These are phyloP conservation scores for Quercus tomentella DNA, from an alignment of 331 rosid genomes.

Conservation along the genomic window DNA sequence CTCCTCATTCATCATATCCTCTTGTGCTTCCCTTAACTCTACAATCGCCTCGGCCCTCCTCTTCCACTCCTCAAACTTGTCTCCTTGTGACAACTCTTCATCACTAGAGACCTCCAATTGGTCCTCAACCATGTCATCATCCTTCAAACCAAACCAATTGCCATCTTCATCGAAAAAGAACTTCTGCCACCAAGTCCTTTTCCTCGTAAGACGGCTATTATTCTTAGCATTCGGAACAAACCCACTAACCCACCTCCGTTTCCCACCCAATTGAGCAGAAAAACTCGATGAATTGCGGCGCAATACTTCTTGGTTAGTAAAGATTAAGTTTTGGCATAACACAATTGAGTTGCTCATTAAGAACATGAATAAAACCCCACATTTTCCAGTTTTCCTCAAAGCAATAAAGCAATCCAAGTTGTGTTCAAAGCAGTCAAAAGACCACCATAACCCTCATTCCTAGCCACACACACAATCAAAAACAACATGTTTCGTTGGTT, in stretches of 20 bases:
- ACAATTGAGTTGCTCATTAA: conserved; percentile 65
- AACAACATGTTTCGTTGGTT: neutral
- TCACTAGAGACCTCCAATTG: conserved; percentile 15
- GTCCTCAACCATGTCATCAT: conserved; percentile 54
- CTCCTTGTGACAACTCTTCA: conserved; percentile 30
- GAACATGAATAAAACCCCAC: conserved; percentile 42
- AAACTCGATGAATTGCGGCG: conserved; percentile 20
- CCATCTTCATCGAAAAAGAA: conserved; percentile 75
- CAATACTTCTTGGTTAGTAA: conserved; percentile 26
- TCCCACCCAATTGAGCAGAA: conserved; percentile 24
- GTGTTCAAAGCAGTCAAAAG: neutral
- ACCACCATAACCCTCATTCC: neutral
- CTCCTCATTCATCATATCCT: conserved; percentile 59
- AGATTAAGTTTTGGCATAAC: conserved; percentile 40
- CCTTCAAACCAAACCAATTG: conserved; percentile 81
- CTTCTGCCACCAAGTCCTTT: conserved; percentile 74
- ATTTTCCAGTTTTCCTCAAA: conserved; percentile 44
- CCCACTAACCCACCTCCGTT: conserved; percentile 23
- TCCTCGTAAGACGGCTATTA: conserved; percentile 27
- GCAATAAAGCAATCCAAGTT: conserved; percentile 7
- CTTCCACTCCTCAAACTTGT: conserved; percentile 90
- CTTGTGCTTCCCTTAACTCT: conserved; percentile 77
- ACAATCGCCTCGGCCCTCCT: conserved; percentile 81
- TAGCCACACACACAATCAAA: neutral
- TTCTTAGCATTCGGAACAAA: conserved; percentile 51